A percentile compares a stretch with the other conserved stretches of the same genome.
Evolutionary conservation across 1,139 yeast species (phyloP).

Genomic region (Pichia sorboxylosa): DNA sequence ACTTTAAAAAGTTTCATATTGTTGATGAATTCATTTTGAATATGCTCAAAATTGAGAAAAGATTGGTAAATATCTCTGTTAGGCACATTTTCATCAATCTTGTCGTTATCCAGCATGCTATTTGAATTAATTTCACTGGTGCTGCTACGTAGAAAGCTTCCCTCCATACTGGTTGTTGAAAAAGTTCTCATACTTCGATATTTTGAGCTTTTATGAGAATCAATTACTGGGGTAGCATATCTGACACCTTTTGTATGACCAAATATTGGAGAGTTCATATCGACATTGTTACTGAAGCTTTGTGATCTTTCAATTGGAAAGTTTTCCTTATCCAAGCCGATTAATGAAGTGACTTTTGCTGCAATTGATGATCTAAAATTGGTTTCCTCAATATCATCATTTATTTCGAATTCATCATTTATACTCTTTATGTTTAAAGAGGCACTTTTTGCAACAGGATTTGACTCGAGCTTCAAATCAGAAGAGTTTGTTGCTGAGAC

Average conservation of each 20-base stretch:
- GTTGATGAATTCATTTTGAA: slow-evolving; percentile 57
- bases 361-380: slow-evolving; percentile 59
- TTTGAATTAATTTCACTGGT: not conserved
- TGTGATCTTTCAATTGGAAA: slow-evolving; percentile 4
- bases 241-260: slow-evolving; percentile 11
- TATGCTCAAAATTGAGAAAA: slow-evolving; percentile 31
- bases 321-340: slow-evolving; percentile 45
- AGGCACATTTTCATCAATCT: too few species aligned
- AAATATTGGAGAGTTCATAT: too few species aligned
- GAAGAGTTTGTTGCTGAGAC: not conserved
- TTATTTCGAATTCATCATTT: not conserved
- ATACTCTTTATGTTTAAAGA: too few species aligned
- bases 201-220: not conserved
- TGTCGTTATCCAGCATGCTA: slow-evolving; percentile 1
- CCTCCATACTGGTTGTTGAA: slow-evolving; percentile 17
- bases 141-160: too few species aligned
- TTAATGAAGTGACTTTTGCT: slow-evolving; percentile 59
- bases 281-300: too few species aligned
- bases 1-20: slow-evolving; percentile 46
- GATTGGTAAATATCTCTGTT: slow-evolving; percentile 10
- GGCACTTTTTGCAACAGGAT: too few species aligned
- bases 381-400: slow-evolving; percentile 56
- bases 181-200: slow-evolving; percentile 14
- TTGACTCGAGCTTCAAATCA: not conserved
- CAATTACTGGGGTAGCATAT: slow-evolving; percentile 2